Conservation (phyloP, 495 filamentous ascomycete genomes). For the Trichocladium antarcticum region DNA sequence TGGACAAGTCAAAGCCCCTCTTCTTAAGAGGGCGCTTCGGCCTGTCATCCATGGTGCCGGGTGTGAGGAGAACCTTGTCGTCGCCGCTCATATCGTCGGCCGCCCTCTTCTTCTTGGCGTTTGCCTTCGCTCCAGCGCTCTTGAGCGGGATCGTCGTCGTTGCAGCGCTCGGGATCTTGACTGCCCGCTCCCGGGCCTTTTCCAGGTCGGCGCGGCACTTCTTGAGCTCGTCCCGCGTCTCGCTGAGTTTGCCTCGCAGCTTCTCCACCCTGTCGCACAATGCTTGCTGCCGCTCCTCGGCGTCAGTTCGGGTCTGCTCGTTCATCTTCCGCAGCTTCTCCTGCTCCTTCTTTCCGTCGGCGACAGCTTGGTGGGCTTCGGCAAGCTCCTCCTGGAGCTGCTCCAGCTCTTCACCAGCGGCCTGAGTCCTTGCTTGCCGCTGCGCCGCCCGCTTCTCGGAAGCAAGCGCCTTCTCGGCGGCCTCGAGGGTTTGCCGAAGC, state of each 20-base stretch:
- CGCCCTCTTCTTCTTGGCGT: slow-evolving; percentile 30
- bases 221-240: slow-evolving; percentile 60
- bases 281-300: slow-evolving; percentile 44
- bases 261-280: slow-evolving; percentile 59
- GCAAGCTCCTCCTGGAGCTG: slow-evolving; percentile 28
- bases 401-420: slow-evolving; percentile 22
- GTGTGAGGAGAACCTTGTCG: slow-evolving; percentile 29
- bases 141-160: slow-evolving; percentile 24
- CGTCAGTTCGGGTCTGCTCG: slow-evolving; percentile 35
- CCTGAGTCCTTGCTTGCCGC: slow-evolving; percentile 39
- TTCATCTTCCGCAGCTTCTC: slow-evolving; percentile 28
- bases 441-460: slow-evolving; percentile 44
- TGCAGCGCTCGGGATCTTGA: slow-evolving; percentile 7
- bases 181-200: slow-evolving; percentile 25
- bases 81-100: slow-evolving; percentile 26
- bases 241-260: slow-evolving; percentile 53
- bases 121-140: slow-evolving; percentile 28
- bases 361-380: slow-evolving; percentile 31
- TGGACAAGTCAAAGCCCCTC: slow-evolving; percentile 40
- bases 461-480: slow-evolving; percentile 32
- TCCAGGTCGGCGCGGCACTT: slow-evolving; percentile 38
- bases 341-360: slow-evolving; percentile 33
- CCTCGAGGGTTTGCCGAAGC: slow-evolving; percentile 41
- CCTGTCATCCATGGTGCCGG: slow-evolving; percentile 25
- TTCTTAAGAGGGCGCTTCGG: slow-evolving; percentile 38